phyloP scores from a whole-genome alignment of 495 filamentous ascomycete genomes.

The Penicillium taxi region DNA sequence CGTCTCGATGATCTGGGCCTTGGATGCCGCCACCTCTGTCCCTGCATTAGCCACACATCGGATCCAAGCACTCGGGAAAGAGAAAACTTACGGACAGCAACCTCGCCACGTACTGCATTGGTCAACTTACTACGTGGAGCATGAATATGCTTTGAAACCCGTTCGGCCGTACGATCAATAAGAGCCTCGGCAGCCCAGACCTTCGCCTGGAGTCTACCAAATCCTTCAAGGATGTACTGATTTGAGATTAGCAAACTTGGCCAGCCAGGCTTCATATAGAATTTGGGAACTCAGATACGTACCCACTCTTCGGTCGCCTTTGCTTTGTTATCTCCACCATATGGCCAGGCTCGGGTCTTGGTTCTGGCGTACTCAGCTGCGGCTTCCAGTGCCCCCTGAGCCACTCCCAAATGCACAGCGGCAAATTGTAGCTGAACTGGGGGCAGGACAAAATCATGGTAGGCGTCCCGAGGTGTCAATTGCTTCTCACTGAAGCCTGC shows the following conservation, averaged over 20 bases:
- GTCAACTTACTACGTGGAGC: constrained; percentile 32
- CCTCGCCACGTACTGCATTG: constrained; percentile 42
- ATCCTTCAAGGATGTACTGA: constrained; percentile 53
- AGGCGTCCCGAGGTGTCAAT: background rate
- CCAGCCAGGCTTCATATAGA: too few relatives aligned
- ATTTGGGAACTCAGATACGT: too few relatives aligned
- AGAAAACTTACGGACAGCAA: too few relatives aligned
- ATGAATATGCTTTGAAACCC: constrained; percentile 31
- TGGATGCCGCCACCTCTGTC: too few relatives aligned
- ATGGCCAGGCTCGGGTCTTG: constrained; percentile 52
- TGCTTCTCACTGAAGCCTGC: constrained; percentile 49
- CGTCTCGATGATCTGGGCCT: too few relatives aligned
- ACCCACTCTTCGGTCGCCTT: constrained; percentile 51
- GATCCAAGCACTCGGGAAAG: too few relatives aligned
- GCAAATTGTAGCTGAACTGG: constrained; percentile 53
- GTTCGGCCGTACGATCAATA: constrained; percentile 42
- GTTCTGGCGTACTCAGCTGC: constrained; percentile 44
- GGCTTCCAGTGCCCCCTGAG: constrained; percentile 42
- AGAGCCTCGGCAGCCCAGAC: constrained; percentile 49
- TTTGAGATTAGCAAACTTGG: too few relatives aligned
- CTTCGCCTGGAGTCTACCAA: constrained; percentile 53
- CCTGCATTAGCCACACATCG: too few relatives aligned
- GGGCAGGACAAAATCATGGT: background rate
- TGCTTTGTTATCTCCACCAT: constrained; percentile 46
- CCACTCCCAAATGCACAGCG: constrained; percentile 57